Base-by-base conservation (phyloP, 441 rosid genomes). In the Euphorbia schlechtendalii region DNA sequence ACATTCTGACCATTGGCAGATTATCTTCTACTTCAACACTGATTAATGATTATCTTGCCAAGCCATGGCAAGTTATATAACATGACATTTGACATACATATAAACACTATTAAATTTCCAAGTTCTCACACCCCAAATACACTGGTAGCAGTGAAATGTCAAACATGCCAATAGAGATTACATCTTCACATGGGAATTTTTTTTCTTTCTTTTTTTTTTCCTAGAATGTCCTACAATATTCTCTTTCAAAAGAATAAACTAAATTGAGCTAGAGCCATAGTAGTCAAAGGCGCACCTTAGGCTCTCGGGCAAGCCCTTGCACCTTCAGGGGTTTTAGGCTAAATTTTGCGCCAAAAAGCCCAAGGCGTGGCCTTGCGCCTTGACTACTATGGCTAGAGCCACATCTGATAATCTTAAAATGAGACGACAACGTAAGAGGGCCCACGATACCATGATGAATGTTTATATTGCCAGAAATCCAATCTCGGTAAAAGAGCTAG, bases 81-180 rank as follows among this genome's bases (percentile, higher is more conserved):
- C 14, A 57, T 57, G 11, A 28, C 18, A 28, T 12, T 34, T 55
- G 6, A n/a, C n/a, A 32, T 13, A 34, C 25, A 54, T 8, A 34
- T 34, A 8, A 58, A 0, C 43, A 58, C 14, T 58, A n/a, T n/a
- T 32, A n/a, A 20, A 34, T 14, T 14, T 12, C 48, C 17, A 36
- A 4, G 48, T 59, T 18, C 46, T 58, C 62, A 59, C 17, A 59
- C 38, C 43, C 14, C 32, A 57, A 30, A 34, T 57, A 57, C 43
- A 30, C 8, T 30, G 12, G 9, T 24, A 10, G 24, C 38, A 3
- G 8, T 1, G 11, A 57, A 32, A n/a, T 4, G 12, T 32, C 24
- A 30, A 59, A 40, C 22, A 20, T 59, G 21, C 51, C 41, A 40
- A 7, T 22, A 59, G 63, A n/a, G 18, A 20, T 59, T 38, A 34